These are phyloP conservation scores for Fusarium fujikuroi DNA, from an alignment of 2,329 filamentous ascomycete species.

Conservation along the genomic window DNA sequence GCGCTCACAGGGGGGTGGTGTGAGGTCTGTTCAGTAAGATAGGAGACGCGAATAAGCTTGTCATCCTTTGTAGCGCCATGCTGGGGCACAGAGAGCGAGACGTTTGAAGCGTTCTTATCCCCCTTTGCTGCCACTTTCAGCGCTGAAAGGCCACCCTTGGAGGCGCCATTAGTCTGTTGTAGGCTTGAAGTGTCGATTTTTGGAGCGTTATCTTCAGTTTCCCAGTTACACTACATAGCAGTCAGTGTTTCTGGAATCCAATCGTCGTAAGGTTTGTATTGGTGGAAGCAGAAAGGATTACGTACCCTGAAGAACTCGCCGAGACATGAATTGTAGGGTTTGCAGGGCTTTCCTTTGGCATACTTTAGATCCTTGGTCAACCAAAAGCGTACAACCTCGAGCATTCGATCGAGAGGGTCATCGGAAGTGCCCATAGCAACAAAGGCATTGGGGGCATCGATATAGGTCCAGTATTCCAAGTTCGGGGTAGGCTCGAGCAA, in stretches of 20 bases:
- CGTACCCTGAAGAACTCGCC: constrained; percentile 96
- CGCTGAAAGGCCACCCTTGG: constrained; percentile 59
- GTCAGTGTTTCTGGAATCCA: constrained; percentile 19
- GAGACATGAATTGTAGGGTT: constrained; percentile 96
- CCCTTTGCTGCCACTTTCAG: constrained; percentile 58
- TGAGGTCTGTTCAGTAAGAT: constrained; percentile 96
- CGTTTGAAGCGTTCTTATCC: constrained; percentile 59
- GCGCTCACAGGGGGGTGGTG: constrained; percentile 98
- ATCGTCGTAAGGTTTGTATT: background rate
- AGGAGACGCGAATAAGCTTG: constrained; percentile 81
- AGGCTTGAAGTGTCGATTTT: constrained; percentile 66
- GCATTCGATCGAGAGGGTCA: constrained; percentile 90
- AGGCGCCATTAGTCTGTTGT: constrained; percentile 45
- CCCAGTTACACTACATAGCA: constrained; percentile 84
- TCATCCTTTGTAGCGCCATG: constrained; percentile 56
- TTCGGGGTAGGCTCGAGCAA: constrained; percentile 96
- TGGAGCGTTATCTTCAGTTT: constrained; percentile 82
- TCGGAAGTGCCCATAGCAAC: constrained; percentile 86
- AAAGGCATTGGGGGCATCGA: constrained; percentile 94
- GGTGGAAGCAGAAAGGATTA: constrained; percentile 27
- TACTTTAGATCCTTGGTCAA: constrained; percentile 99
- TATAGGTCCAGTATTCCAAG: constrained; percentile 98
- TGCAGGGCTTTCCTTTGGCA: constrained; percentile 97
- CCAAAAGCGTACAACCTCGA: constrained; percentile 96
- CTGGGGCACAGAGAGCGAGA: constrained; percentile 63